Evolutionary conservation across 1,139 yeast genomes (phyloP).

Genomic region (Geotrichum citri-aurantii): DNA sequence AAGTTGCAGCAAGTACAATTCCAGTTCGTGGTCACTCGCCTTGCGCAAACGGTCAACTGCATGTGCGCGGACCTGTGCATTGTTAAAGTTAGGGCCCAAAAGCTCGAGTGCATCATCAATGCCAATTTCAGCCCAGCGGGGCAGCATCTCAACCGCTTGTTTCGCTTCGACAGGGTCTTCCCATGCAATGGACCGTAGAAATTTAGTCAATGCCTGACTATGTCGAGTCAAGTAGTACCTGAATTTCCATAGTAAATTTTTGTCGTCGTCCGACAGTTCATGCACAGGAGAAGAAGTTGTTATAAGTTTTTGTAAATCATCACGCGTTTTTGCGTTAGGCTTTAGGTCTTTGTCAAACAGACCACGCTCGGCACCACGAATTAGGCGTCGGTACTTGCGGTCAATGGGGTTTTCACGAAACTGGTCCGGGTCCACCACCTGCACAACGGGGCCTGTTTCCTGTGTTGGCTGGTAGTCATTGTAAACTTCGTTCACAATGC

Average conservation of each 20-base stretch:
- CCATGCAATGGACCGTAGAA: conserved; percentile 84
- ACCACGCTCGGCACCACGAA: conserved; percentile 73
- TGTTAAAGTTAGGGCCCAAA: conserved; percentile 63
- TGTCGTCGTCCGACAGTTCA: conserved; percentile 74
- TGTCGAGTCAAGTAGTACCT: conserved; percentile 78
- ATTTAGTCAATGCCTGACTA: conserved; percentile 72
- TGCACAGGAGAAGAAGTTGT: conserved; percentile 74
- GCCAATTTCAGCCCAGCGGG: conserved; percentile 69
- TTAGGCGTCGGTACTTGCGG: conserved; percentile 73
- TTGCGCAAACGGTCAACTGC: conserved; percentile 79
- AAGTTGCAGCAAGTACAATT: conserved; percentile 75
- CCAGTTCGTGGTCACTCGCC: conserved; percentile 75
- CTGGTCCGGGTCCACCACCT: conserved; percentile 62
- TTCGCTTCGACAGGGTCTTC: conserved; percentile 73
- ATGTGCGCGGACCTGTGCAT: conserved; percentile 59
- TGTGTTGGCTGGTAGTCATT: conserved; percentile 15
- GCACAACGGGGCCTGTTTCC: conserved; percentile 36
- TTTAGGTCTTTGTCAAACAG: conserved; percentile 77
- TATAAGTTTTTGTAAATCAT: conserved; percentile 60
- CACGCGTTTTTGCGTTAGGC: conserved; percentile 81
- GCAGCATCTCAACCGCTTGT: conserved; percentile 62
- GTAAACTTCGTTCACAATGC: conserved; percentile 12
- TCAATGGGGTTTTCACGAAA: conserved; percentile 75
- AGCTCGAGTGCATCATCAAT: conserved; percentile 91
- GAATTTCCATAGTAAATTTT: conserved; percentile 86